Evolutionary conservation across 768 basidiomycete genomes (phyloP), one percentile per base, ranked within the genome.

Genomic region (Termitomyces sp.): DNA sequence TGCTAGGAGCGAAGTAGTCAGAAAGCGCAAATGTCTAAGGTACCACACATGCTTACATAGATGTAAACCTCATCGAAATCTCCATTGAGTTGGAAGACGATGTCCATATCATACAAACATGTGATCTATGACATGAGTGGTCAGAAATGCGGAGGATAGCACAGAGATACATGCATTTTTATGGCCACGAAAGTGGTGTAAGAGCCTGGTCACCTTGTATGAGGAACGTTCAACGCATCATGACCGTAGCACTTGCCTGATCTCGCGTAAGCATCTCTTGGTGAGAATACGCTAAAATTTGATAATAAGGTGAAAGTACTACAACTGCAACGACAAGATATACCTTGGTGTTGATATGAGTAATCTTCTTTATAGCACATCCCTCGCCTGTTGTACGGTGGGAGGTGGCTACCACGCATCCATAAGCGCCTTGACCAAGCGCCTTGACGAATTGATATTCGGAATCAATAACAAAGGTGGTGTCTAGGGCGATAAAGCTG

Each of bases 1-100:
- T 98, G 95, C 91, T 98, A 75, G 64, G n/a, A 16, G 5, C 1
- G 35, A 50, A 55, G 38, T 32, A 39, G 65, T 55, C 12, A 57
- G 28, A 61, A 58, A 58, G 60, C 55, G 8, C 45, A 20, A 45
- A 44, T 24, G n/a, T n/a, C 0, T 2, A 22, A 58, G 39, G 16
- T 36, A 58, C 28, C 48, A 60, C n/a, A 42, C 77, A 55, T 20
- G 20, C 89, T 65, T 63, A 93, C 91, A 67, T 94, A 93, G 70
- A 92, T 87, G 74, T 93, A 98, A n/a, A 99, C 96, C 75, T 98
- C 96, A 73, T 96, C 92, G 70, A 98, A 99, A 73, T 92, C 90
- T 65, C 91, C 91, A 57, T 84, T 88, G 18, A 93, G 85, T 66
- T 94, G 91, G 73, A 96, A 91, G 46, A 99, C 93, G 57, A 98